Base-by-base conservation (phyloP, 140 eudicot species). In the Oenanthe javanica region DNA sequence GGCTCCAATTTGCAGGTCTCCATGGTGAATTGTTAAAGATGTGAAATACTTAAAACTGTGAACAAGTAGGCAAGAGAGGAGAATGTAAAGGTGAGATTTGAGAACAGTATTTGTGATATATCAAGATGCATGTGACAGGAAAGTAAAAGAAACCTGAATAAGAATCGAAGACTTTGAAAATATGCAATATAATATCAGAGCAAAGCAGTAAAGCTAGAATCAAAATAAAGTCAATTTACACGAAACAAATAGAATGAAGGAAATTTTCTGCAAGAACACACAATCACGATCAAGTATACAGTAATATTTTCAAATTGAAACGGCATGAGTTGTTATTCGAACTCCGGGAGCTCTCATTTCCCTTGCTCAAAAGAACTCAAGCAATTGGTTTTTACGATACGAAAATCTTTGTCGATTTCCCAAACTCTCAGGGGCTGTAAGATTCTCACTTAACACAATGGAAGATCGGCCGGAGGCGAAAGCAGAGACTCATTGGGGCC, bases 401-500 rank as follows among this genome's bases (percentile, higher is more conserved):
- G 16, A 13, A 31, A 67, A 67, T 13, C 5, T 23, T 66, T 66
- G 4, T 6, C 1, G 42, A 66, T 66, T 23, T 19, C 64, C n/a
- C 25, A 25, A 9, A n/a, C 11, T 36, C 21, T 27, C 45, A 36
- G 16, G 25, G 72, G 43, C 66, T 61, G 5, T 31, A 27, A 18
- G 9, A 47, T 16, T 50, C 19, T 10, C 15, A 6, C 10, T 79
- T 64, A 90, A 43, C 94, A 90, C 80, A 84, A 80, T 36, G 91
- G 91, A 54, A 86, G 87, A 71, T 90, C 91, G 16, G n/a, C 79
- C 2, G 94, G 91, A 54, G 94, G 91, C 59, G 89, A 88, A 57
- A 86, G 55, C 13, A 90, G n/a, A 31, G 90, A 86, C 66, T 90
- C 88, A 59, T 82, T 78, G 19, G 90, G 89, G 9, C 94, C 90